Evolutionary conservation across 1,284 basidiomycete species (phyloP).

Genomic region (Leccinum colubrinum): DNA sequence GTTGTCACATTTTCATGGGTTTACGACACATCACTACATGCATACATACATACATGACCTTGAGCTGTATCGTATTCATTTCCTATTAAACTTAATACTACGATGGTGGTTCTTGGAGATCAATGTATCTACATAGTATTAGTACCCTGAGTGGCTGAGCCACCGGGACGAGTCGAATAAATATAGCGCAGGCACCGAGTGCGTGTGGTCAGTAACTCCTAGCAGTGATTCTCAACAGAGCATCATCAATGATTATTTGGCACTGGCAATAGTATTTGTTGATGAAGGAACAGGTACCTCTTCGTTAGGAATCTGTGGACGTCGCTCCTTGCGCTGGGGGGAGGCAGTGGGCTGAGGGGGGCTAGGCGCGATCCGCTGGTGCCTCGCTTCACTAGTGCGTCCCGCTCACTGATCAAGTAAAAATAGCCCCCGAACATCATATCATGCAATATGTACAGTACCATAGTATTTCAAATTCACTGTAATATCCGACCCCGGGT

Average conservation of each 20-base stretch:
- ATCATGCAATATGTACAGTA: not conserved
- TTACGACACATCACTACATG: not conserved
- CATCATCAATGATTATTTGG: not conserved
- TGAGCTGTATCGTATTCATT: slow-evolving; percentile 4
- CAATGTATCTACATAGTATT: not conserved
- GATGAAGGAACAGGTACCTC: too few relatives aligned
- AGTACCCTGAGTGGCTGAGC: too few relatives aligned
- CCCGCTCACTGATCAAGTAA: not conserved
- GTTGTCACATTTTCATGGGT: not conserved
- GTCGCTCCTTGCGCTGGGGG: too few relatives aligned
- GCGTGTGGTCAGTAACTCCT: not conserved
- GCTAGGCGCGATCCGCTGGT: too few relatives aligned
- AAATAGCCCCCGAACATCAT: not conserved
- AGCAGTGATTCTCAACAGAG: not conserved
- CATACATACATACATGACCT: slow-evolving; percentile 5
- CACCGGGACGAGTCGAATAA: not conserved
- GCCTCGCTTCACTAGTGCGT: too few relatives aligned
- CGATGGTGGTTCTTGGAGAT: not conserved
- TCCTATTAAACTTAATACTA: not conserved
- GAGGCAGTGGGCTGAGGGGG: too few relatives aligned
- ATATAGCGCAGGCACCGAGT: not conserved
- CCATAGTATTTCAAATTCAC: not conserved
- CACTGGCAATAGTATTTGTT: too few relatives aligned
- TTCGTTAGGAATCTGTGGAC: too few relatives aligned
- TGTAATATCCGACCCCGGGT: not conserved